Evolutionary conservation across 306 rosid genomes (phyloP).

Genomic region (Oemleria cerasiformis): DNA sequence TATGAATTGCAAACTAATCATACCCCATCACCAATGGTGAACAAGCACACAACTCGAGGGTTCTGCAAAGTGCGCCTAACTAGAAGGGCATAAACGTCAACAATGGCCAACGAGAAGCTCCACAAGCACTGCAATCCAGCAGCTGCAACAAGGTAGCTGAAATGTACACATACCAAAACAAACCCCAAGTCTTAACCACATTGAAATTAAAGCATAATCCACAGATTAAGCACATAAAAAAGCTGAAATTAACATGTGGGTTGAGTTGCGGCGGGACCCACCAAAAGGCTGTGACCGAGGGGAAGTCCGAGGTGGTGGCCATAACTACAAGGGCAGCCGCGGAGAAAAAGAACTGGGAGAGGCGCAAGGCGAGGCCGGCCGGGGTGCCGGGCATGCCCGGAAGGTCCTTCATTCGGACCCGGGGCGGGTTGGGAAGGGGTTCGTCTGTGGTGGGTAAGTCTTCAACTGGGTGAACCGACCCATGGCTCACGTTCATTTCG

Average conservation of each 20-base stretch:
- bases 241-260: neutral
- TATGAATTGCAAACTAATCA: constrained; percentile 23
- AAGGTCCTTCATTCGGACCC: constrained; percentile 76
- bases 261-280: constrained; percentile 14
- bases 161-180: constrained; percentile 25
- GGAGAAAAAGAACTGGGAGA: constrained; percentile 60
- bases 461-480: constrained; percentile 82
- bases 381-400: constrained; percentile 96
- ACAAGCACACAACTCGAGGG: constrained; percentile 48
- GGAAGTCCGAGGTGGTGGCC: constrained; percentile 78
- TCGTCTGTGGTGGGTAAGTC: constrained; percentile 52
- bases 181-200: neutral
- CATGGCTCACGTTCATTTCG: constrained; percentile 87
- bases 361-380: constrained; percentile 65
- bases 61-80: constrained; percentile 77
- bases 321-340: constrained; percentile 70
- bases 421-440: constrained; percentile 39
- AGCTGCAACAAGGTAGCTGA: constrained; percentile 87
- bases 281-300: constrained; percentile 92
- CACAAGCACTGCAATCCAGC: constrained; percentile 70
- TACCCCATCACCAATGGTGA: constrained; percentile 95
- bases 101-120: constrained; percentile 70
- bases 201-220: neutral
- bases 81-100: constrained; percentile 72
- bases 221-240: neutral